Evolutionary conservation across 2,329 filamentous ascomycete genomes (phyloP).

Genomic region (Trichoderma harzianum): DNA sequence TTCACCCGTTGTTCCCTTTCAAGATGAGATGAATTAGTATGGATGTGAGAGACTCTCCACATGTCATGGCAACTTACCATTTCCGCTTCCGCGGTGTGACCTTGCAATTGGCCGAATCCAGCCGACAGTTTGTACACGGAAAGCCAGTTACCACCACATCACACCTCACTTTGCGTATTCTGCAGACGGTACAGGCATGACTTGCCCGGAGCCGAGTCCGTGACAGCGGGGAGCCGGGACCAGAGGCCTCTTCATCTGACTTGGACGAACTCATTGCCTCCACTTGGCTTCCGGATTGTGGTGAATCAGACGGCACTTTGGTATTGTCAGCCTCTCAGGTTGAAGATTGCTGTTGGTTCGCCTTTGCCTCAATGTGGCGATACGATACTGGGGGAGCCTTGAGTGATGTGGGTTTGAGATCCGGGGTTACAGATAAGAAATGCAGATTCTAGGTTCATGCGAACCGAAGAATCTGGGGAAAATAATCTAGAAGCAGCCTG

Average conservation of each 20-base stretch:
- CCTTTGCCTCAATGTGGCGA: neutral
- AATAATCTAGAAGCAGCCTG: neutral
- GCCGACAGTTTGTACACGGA: constrained; percentile 20
- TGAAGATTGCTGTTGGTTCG: neutral
- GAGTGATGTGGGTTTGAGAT: neutral
- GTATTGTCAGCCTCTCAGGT: neutral
- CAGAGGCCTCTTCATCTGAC: neutral
- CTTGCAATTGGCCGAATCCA: constrained; percentile 18
- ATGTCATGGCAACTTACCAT: neutral
- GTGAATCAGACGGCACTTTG: neutral
- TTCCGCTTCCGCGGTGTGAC: constrained; percentile 8
- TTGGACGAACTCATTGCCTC: constrained; percentile 3
- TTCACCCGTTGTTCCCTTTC: constrained; percentile 13
- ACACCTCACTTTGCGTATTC: constrained; percentile 20
- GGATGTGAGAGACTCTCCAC: neutral
- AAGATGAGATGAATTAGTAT: neutral
- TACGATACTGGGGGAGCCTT: neutral
- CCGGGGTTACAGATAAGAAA: neutral
- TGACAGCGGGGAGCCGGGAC: neutral
- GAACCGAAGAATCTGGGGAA: neutral
- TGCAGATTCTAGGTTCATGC: neutral
- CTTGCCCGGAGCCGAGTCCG: constrained; percentile 11
- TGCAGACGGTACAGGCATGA: constrained; percentile 10
- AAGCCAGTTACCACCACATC: constrained; percentile 19
- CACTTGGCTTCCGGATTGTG: neutral